Conservation (phyloP, 2,329 filamentous ascomycete species). For the Penicillium sp. region DNA sequence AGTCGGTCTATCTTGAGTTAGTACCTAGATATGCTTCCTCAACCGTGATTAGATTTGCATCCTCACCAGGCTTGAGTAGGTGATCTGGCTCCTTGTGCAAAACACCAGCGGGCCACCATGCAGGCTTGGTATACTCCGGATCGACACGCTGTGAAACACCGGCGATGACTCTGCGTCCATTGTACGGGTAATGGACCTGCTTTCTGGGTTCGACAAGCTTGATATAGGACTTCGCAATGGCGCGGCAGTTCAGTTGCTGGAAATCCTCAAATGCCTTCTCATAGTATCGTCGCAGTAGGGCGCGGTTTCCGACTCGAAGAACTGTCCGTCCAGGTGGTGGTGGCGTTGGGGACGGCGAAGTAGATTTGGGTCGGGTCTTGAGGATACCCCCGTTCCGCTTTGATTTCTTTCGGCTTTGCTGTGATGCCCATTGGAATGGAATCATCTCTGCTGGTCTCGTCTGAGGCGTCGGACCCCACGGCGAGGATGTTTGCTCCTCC, state of each 20-base stretch:
- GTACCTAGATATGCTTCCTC: background rate
- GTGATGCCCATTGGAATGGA: slow-evolving; percentile 32
- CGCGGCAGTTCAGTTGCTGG: slow-evolving; percentile 46
- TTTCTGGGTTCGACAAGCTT: slow-evolving; percentile 48
- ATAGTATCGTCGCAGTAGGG: slow-evolving; percentile 38
- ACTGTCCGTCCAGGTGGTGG: slow-evolving; percentile 24
- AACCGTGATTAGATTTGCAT: background rate
- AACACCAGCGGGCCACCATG: slow-evolving; percentile 35
- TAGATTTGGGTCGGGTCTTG: slow-evolving; percentile 18
- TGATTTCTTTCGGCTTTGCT: slow-evolving; percentile 26
- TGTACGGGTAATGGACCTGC: slow-evolving; percentile 49
- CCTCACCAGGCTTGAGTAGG: slow-evolving; percentile 31
- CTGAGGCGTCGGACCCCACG: slow-evolving; percentile 26
- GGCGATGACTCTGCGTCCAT: slow-evolving; percentile 36
- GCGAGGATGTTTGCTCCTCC: slow-evolving; percentile 15
- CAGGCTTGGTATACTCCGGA: slow-evolving; percentile 35
- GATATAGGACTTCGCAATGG: slow-evolving; percentile 47
- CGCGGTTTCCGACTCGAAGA: slow-evolving; percentile 29
- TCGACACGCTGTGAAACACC: slow-evolving; percentile 32
- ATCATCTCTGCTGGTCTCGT: slow-evolving; percentile 26
- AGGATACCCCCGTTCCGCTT: slow-evolving; percentile 22
- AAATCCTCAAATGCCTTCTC: slow-evolving; percentile 41
- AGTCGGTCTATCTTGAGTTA: slow-evolving; percentile 26
- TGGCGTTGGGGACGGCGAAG: slow-evolving; percentile 16
- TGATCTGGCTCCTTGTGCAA: slow-evolving; percentile 36